Conservation (phyloP, 176 grass and related monocot species). For the Oryza punctata region DNA sequence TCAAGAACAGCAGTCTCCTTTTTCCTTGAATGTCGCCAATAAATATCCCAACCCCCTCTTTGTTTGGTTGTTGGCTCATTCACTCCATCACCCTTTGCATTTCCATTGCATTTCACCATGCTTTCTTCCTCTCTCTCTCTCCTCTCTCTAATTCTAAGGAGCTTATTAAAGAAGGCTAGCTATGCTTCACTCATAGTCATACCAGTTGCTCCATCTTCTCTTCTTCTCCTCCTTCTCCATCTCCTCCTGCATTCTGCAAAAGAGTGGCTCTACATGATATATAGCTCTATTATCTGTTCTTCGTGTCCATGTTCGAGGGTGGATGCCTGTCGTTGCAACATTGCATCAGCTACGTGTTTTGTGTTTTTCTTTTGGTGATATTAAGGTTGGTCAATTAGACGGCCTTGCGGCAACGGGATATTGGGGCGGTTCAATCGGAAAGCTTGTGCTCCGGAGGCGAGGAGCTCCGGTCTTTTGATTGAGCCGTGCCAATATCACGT, state of each 20-base stretch:
- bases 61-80: conserved; percentile 39
- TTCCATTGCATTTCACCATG: neutral
- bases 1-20: neutral
- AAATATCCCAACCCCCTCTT: conserved; percentile 46
- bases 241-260: neutral
- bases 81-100: conserved; percentile 9
- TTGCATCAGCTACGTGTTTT: neutral
- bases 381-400: neutral
- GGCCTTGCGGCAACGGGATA: conserved; percentile 36
- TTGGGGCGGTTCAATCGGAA: conserved; percentile 75
- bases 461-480: conserved; percentile 61
- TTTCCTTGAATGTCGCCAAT: conserved; percentile 51
- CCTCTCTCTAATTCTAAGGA: conserved; percentile 3
- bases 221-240: neutral
- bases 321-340: neutral
- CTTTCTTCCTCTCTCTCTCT: neutral
- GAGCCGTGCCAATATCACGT: conserved; percentile 92
- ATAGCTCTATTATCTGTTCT: conserved; percentile 1
- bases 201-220: neutral
- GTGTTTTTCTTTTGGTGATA: neutral
- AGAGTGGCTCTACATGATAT: neutral
- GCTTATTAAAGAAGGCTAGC: conserved; percentile 35
- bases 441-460: conserved; percentile 19
- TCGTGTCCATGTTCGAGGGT: neutral
- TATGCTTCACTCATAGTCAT: conserved; percentile 27